Evolutionary conservation across 1,284 basidiomycete species (phyloP), one percentile per base, ranked within the genome.

Genomic region (Leccinum glutinopallens): DNA sequence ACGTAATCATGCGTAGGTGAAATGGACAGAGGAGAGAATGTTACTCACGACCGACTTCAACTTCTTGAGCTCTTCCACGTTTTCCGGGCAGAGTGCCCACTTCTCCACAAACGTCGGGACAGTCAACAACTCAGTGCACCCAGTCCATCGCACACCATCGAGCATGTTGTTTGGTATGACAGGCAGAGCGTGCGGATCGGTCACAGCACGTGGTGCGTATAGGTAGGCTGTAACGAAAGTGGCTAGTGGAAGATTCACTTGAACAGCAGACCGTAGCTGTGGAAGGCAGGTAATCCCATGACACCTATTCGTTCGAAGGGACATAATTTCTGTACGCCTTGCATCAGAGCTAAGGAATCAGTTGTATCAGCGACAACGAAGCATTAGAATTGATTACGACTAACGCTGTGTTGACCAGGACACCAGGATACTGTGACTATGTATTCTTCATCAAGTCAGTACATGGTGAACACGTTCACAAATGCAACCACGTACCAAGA

Each of bases 121-220:
- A 2, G 51, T 53, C 19, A 70, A 35, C 4, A 73, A 4, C 1
- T 8, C 10, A 0, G 41, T 65, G 29, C 70, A 66, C 9, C 15
- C 19, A 13, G 60, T 66, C 25, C 41, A 12, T 25, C 49, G 41
- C 7, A 61, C 8, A 17, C 7, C 13, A 12, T 71, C 63, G 5
- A 73, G 53, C 3, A 73, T 37, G 29, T 70, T 71, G 15, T 70
- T 71, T 2, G 70, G 68, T 25, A 71, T 54, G 4, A 70, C 58
- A 1, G 71, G 70, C 0, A 2, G 12, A 1, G 59, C 59, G 1
- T 2, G 17, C 0, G 37, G 56, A 58, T 68, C 29, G 7, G 8
- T 35, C 2, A 46, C 7, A 1, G 66, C 22, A 2, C 41, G 61
- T 0, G 71, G 71, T 15, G 65, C 25, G 56, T 62, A 71, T 0